Evolutionary conservation across 257 asterid species (phyloP).

Genomic region (Haberlea rhodopensis): DNA sequence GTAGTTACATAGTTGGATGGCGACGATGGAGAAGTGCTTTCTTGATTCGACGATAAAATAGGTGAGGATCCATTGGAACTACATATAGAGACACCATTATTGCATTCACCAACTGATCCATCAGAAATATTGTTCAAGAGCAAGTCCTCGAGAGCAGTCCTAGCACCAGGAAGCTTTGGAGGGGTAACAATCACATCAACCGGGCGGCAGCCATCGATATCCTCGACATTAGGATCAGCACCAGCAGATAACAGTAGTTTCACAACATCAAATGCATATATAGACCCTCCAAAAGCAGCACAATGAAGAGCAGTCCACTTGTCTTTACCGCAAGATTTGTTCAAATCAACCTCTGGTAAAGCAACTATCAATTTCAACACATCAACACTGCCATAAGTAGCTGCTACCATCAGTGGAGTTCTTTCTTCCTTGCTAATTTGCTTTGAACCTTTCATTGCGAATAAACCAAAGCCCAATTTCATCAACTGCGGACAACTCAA

Average conservation of each 20-base stretch:
- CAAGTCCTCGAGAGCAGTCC: constrained; percentile 59
- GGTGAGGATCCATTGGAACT: constrained; percentile 65
- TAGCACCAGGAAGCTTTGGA: constrained; percentile 49
- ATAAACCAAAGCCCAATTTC: constrained; percentile 78
- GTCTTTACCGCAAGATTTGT: constrained; percentile 64
- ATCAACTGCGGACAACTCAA: constrained; percentile 67
- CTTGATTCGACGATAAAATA: constrained; percentile 58
- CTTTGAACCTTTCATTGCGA: constrained; percentile 65
- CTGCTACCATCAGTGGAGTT: constrained; percentile 93
- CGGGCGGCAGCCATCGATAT: constrained; percentile 56
- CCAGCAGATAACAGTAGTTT: constrained; percentile 78
- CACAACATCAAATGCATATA: constrained; percentile 46
- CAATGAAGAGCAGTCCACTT: constrained; percentile 94
- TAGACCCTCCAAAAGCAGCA: constrained; percentile 83
- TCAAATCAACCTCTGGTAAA: constrained; percentile 78
- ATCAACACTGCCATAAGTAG: constrained; percentile 77
- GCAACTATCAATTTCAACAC: constrained; percentile 76
- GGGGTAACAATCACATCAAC: constrained; percentile 62
- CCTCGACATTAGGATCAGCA: constrained; percentile 78
- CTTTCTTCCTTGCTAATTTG: constrained; percentile 66
- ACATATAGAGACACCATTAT: constrained; percentile 35
- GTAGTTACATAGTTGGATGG: constrained; percentile 50
- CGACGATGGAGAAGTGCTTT: constrained; percentile 63
- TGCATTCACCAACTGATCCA: constrained; percentile 57
- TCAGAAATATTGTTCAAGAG: constrained; percentile 55